Evolutionary conservation across 2,329 filamentous ascomycete species (phyloP).

Genomic region (Ophiocordyceps australis): DNA sequence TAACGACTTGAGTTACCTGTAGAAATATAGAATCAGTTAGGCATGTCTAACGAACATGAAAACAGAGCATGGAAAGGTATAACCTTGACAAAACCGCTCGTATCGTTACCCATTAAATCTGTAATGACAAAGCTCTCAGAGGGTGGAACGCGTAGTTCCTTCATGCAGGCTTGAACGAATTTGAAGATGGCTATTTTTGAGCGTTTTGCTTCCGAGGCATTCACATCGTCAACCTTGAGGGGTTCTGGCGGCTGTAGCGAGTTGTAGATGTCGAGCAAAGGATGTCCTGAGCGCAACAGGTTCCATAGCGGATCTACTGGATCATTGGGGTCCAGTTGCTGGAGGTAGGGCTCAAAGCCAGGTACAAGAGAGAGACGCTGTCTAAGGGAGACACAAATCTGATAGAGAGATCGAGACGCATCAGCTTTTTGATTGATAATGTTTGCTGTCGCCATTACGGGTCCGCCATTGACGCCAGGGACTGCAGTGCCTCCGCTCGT

Average conservation of each 20-base stretch:
- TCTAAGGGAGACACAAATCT: slow-evolving; percentile 78
- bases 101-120: slow-evolving; percentile 85
- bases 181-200: slow-evolving; percentile 82
- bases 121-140: slow-evolving; percentile 82
- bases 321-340: slow-evolving; percentile 50
- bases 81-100: slow-evolving; percentile 95
- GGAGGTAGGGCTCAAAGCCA: slow-evolving; percentile 58
- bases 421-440: slow-evolving; percentile 97
- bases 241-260: slow-evolving; percentile 52
- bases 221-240: slow-evolving; percentile 47
- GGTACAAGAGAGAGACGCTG: slow-evolving; percentile 69
- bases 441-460: slow-evolving; percentile 65
- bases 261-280: slow-evolving; percentile 81
- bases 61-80: slow-evolving; percentile 6
- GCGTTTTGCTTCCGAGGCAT: slow-evolving; percentile 49
- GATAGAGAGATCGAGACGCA: slow-evolving; percentile 79
- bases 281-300: slow-evolving; percentile 66
- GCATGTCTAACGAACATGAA: not conserved
- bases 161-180: slow-evolving; percentile 78
- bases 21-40: too few species aligned
- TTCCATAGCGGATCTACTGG: slow-evolving; percentile 87
- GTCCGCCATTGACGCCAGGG: slow-evolving; percentile 29
- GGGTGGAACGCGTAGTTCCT: slow-evolving; percentile 60
- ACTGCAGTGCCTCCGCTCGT: slow-evolving; percentile 22
- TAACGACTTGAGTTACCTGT: slow-evolving; percentile 73